Evolutionary conservation across 495 filamentous ascomycete genomes (phyloP), one percentile per base, ranked within the genome.

Genomic region (Penicillium fimorum): DNA sequence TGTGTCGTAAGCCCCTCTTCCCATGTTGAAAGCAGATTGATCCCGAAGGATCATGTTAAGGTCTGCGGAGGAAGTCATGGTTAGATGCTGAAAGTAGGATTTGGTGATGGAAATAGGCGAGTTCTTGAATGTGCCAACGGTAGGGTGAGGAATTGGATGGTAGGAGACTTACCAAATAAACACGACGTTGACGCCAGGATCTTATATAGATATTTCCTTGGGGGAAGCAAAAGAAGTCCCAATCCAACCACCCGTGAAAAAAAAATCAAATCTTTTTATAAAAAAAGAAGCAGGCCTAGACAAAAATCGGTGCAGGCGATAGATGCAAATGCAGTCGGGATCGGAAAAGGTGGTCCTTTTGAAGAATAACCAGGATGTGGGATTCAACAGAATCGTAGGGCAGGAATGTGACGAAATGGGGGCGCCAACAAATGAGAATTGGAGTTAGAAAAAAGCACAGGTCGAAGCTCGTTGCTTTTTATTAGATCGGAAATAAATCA

Each of bases 1-100:
- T 51, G 81, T 84, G 58, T 84, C 81, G 60, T 84, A 84, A 61
- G 78, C 79, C 50, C 81, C 81, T 48, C 81, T 78, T 60, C 81
- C 81, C 81, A 84, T 83, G 66, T 83, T 83, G 67, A 67, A 74
- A 47, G 73, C 71, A 41, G 74, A 71, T 40, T 68, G 64, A 50
- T 77, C 76, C 67, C 76, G 71, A 48, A 74, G 67, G 58, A 82
- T 80, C 81, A 84, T 84, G 50, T 66, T 70, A 46, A 69, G 67
- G 47, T 73, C 74, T 77, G 68, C 61, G 33, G 51, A 61, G 51
- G 60, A 20, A 55, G 60, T 58, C 70, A 74, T 73, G 41, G 60
- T 76, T 59, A 75, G 70, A 64, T 20, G 24, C 56, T 49, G 55
- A 22, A 37, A 29, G 43, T 18, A 47, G 49, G 37, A 38, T 43